These are phyloP conservation scores for Fusarium sp. DNA, from an alignment of 2,329 filamentous ascomycete genomes.

Conservation along the genomic window DNA sequence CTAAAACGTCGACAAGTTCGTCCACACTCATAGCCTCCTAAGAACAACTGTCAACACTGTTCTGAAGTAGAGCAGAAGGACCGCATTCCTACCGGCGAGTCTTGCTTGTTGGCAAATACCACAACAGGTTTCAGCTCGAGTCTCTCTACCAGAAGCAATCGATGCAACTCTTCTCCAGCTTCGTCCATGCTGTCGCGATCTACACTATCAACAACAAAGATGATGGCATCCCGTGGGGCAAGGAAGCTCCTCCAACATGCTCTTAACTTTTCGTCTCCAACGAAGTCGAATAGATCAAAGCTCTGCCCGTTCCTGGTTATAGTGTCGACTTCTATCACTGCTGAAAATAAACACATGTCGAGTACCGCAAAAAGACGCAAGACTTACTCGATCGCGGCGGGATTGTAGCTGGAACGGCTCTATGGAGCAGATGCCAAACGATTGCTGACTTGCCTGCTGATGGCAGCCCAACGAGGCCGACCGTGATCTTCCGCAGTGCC, in stretches of 20 bases:
- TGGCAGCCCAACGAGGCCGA: conserved; percentile 1
- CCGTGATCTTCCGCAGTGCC: neutral
- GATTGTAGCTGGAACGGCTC: neutral
- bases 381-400: neutral
- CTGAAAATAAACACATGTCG: accelerated
- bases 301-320: neutral
- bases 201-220: conserved; percentile 7
- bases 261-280: neutral
- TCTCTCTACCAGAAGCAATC: neutral
- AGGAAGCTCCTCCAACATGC: conserved; percentile 9
- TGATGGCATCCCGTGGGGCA: neutral
- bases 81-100: neutral
- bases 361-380: neutral
- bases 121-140: conserved; percentile 5
- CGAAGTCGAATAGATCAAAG: conserved; percentile 8
- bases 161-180: neutral
- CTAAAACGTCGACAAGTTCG: neutral
- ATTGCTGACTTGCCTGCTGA: neutral
- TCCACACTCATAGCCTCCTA: neutral
- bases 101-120: conserved; percentile 21
- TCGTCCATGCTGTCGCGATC: neutral
- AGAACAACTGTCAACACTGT: neutral
- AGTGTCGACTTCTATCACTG: neutral
- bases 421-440: neutral
- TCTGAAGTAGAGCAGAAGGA: neutral